A percentile compares a stretch with the other conserved stretches of the same genome.
Evolutionary conservation across 1,139 yeast species (phyloP).

Genomic region (Geotrichum restrictum): DNA sequence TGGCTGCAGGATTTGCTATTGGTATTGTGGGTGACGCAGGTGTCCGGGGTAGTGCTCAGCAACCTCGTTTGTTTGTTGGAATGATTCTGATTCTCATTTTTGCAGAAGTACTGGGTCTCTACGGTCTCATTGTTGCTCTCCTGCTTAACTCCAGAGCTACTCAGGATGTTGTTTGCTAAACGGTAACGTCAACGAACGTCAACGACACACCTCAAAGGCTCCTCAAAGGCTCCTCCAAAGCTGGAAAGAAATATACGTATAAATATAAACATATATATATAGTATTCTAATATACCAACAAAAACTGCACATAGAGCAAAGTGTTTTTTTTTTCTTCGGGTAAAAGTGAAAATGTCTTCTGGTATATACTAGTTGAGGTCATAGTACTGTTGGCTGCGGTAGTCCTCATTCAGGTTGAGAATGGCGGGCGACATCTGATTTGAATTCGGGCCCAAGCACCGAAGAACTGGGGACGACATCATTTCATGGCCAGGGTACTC

Average conservation of each 20-base stretch:
- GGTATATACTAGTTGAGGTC: conserved; percentile 12
- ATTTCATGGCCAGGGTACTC: conserved; percentile 5
- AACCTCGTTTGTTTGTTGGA: conserved; percentile 85
- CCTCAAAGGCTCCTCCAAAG: too few relatives aligned
- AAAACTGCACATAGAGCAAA: neutral
- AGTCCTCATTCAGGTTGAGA: conserved; percentile 8
- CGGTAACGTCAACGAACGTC: neutral
- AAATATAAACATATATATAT: too few relatives aligned
- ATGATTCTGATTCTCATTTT: conserved; percentile 91
- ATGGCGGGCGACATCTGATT: conserved; percentile 6
- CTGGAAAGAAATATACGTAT: too few relatives aligned
- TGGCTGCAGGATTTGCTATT: conserved; percentile 96
- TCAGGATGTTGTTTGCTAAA: conserved; percentile 79
- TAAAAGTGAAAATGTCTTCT: too few relatives aligned
- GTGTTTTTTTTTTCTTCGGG: too few relatives aligned
- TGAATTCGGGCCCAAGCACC: neutral
- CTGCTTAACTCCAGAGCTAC: conserved; percentile 92
- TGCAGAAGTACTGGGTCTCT: conserved; percentile 95
- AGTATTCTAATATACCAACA: neutral
- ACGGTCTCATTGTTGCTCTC: conserved; percentile 91
- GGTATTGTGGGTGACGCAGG: conserved; percentile 99
- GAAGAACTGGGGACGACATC: neutral
- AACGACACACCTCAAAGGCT: neutral
- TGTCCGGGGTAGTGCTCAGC: conserved; percentile 93
- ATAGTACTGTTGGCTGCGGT: conserved; percentile 13